phyloP scores from a whole-genome alignment of 208 protist genomes.

The Porcisia hertigi region DNA sequence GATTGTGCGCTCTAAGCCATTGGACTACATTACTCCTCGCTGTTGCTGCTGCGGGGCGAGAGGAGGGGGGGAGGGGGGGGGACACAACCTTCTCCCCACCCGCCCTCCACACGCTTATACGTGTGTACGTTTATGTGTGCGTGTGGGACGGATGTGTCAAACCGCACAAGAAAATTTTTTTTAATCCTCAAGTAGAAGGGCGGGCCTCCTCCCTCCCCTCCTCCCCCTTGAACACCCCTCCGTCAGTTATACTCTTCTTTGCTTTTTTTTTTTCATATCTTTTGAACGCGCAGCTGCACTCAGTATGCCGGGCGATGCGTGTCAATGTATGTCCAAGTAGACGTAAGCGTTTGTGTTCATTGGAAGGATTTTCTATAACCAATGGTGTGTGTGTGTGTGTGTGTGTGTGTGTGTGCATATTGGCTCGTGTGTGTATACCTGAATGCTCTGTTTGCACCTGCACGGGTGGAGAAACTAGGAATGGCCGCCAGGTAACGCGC shows the following conservation, averaged over 20 bases:
- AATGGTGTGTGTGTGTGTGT: neutral
- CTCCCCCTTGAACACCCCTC: neutral
- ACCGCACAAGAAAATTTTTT: neutral
- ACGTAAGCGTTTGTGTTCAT: neutral
- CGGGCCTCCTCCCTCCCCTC: neutral
- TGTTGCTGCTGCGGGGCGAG: neutral
- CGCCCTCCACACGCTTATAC: neutral
- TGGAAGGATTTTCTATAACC: too few relatives aligned
- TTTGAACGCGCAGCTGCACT: neutral
- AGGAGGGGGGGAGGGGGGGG: neutral
- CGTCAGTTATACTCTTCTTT: neutral
- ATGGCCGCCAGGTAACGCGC: too few relatives aligned
- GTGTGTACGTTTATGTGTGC: slow-evolving; percentile 9
- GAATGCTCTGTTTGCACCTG: neutral
- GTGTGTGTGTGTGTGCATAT: slow-evolving; percentile 13
- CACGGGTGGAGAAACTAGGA: too few relatives aligned
- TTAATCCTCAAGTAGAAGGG: too few relatives aligned
- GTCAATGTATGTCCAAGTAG: neutral
- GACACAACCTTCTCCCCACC: neutral
- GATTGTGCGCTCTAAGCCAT: slow-evolving; percentile 35
- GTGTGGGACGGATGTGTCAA: neutral
- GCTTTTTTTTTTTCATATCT: neutral
- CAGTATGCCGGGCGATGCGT: neutral
- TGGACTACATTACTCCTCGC: neutral
- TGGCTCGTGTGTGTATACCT: neutral